Evolutionary conservation across 208 protist genomes (phyloP), one percentile per base, ranked within the genome.

Genomic region (Wallacemonas sp.): DNA sequence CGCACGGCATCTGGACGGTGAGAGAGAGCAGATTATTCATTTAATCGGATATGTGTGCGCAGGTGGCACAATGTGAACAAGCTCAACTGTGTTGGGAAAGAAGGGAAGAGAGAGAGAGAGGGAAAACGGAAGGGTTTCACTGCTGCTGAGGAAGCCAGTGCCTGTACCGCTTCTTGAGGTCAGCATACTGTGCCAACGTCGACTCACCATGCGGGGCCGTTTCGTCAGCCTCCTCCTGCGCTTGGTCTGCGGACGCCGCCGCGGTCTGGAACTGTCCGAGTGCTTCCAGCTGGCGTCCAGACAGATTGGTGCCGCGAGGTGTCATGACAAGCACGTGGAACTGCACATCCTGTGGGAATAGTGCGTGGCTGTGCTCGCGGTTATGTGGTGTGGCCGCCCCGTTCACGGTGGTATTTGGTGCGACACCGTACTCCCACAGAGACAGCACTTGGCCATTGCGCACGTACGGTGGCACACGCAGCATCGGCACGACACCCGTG

Each of bases 271-370:
- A 91, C 13, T 19, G 17, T 22, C 39, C 27, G 21, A 95, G 73
- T 15, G 85, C 77, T 10, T 58, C 55, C 21, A 61, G 60, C 68
- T 95, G 89, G 10, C 68, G 59, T 10, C 89, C 89, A 2, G 86
- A 81, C 36, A 95, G 65, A 1, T 73, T 68, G 8, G 75, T 66
- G 8, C 41, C 73, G 19, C 54, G 71, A 0, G 89, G 89, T 3
- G 93, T 78, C 39, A 93, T 73, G 58, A 95, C 80, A 2, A 95
- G 69, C 0, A 78, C 74, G 50, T 95, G 89, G 53, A 80, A 92
- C 34, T 73, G 57, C 42, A 79, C 50, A 48, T 60, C 54, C 44
- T 44, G 59, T 1, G 36, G 15, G 29, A 27, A 63, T 6, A 48
- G 22, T 12, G 26, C 36, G 48, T 54, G 57, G 19, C n/a, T 3